Conservation (phyloP, 805 yeast species). For the Myxozyma melibiosi region DNA sequence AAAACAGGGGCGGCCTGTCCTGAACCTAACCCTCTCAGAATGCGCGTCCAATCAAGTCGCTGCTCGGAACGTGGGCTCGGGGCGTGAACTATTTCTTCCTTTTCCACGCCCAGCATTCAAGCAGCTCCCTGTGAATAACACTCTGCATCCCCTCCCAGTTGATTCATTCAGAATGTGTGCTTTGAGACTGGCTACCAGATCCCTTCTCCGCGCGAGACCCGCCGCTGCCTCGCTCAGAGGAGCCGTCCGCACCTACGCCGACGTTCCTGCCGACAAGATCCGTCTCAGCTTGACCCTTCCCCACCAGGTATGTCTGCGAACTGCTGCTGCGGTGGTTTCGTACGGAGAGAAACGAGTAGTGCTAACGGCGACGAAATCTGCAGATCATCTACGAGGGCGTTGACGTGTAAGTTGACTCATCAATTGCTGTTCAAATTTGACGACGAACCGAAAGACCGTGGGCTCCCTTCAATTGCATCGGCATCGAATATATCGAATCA, state of each 20-base stretch:
- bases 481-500: too few species aligned
- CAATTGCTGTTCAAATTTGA: background rate
- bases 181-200: conserved; percentile 23
- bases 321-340: background rate
- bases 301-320: conserved; percentile 54
- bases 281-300: conserved; percentile 91
- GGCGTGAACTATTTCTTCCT: conserved; percentile 2
- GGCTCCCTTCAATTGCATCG: too few species aligned
- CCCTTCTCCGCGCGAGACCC: conserved; percentile 22
- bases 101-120: background rate
- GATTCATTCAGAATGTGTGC: conserved; percentile 21
- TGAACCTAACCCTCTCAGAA: background rate
- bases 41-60: conserved; percentile 16
- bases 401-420: conserved; percentile 41
- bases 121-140: background rate
- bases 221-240: conserved; percentile 16
- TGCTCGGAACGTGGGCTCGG: conserved; percentile 14
- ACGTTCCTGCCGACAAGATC: conserved; percentile 75
- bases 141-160: background rate
- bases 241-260: conserved; percentile 74
- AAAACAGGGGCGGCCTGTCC: background rate
- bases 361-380: background rate
- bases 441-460: too few species aligned
- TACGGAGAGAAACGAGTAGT: background rate
- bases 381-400: conserved; percentile 41